Conservation (phyloP, 805 yeast genomes). For the Sporopachydermia lactativora region DNA sequence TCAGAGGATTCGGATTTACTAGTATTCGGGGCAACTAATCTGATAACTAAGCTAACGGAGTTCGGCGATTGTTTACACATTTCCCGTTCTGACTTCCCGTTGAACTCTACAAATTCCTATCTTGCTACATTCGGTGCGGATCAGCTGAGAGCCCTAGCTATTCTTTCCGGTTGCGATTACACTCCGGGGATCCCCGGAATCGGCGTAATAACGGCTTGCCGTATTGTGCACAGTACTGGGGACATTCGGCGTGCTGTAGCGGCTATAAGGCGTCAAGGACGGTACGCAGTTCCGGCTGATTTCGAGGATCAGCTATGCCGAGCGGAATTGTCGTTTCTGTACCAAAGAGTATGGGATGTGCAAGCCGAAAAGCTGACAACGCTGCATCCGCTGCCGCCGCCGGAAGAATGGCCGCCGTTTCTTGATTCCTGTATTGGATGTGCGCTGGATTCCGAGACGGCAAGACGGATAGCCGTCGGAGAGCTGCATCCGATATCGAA, state of each 20-base stretch:
- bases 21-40: conserved; percentile 65
- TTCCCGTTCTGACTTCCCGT: conserved; percentile 34
- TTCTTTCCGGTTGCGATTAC: conserved; percentile 93
- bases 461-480: not conserved
- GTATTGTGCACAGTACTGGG: not conserved
- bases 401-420: conserved; percentile 5
- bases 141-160: conserved; percentile 64
- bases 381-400: conserved; percentile 38
- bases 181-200: conserved; percentile 73
- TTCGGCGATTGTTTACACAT: conserved; percentile 57
- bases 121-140: conserved; percentile 20
- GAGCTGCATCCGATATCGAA: not conserved
- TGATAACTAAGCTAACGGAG: conserved; percentile 75
- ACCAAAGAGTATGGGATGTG: conserved; percentile 80
- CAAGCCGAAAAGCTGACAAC: conserved; percentile 31
- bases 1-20: conserved; percentile 92
- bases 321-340: conserved; percentile 72
- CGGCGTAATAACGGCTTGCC: conserved; percentile 63
- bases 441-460: conserved; percentile 5
- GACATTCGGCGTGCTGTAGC: conserved; percentile 33
- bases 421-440: conserved; percentile 26
- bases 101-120: not conserved
- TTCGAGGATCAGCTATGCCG: conserved; percentile 45
- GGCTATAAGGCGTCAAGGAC: conserved; percentile 47
- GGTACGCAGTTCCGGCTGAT: conserved; percentile 35